Evolutionary conservation across 1,139 yeast species (phyloP).

Genomic region (Pichia sp.): DNA sequence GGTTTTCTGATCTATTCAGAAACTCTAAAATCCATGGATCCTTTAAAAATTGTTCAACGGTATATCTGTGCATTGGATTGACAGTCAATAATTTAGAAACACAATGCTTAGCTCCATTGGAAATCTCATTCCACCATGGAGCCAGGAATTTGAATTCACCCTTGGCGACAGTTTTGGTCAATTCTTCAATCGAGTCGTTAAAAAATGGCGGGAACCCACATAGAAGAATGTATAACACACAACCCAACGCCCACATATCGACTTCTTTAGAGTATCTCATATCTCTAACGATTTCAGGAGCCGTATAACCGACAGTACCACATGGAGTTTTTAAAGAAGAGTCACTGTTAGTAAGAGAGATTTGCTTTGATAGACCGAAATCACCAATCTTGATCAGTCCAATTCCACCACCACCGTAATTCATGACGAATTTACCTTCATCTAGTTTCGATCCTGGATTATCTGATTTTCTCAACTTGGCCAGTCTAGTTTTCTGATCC

Average conservation of each 20-base stretch:
- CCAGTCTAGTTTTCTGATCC: conserved; percentile 45
- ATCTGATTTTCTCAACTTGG: conserved; percentile 63
- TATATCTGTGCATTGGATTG: conserved; percentile 74
- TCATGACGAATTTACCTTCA: conserved; percentile 79
- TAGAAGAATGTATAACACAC: conserved; percentile 82
- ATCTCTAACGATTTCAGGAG: conserved; percentile 90
- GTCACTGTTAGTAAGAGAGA: conserved; percentile 53
- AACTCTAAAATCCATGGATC: conserved; percentile 78
- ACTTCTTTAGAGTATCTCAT: conserved; percentile 86
- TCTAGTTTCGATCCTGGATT: conserved; percentile 72
- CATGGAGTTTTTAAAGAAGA: conserved; percentile 64
- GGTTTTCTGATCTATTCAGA: conserved; percentile 25
- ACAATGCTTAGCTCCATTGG: conserved; percentile 74
- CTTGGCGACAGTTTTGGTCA: conserved; percentile 77
- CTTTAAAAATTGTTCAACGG: conserved; percentile 69
- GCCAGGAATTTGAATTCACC: conserved; percentile 81
- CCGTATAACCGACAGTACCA: conserved; percentile 90
- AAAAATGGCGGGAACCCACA: conserved; percentile 98
- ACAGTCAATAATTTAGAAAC: conserved; percentile 77
- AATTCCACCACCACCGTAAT: conserved; percentile 87
- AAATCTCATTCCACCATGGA: conserved; percentile 98
- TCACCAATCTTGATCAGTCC: conserved; percentile 84
- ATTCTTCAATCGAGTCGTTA: conserved; percentile 79
- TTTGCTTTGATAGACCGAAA: conserved; percentile 87
- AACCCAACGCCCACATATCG: conserved; percentile 96